phyloP scores from a whole-genome alignment of 805 yeast genomes.

The Tanozyma kutaoensis region DNA sequence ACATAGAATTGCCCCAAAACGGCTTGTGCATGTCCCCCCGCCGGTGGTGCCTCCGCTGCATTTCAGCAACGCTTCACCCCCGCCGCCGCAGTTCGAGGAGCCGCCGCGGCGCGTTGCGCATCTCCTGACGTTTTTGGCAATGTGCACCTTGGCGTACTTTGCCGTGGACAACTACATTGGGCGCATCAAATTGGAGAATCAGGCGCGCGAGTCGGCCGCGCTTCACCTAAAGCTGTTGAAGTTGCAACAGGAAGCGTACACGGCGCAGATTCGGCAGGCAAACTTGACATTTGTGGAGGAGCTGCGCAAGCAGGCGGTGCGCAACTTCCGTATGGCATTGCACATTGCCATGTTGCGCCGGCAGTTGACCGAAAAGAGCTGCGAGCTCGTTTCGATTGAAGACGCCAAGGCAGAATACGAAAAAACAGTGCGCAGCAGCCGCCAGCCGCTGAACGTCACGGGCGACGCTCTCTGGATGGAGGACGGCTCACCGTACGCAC shows the following conservation, averaged over 20 bases:
- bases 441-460: conserved; percentile 39
- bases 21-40: too few relatives aligned
- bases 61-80: too few relatives aligned
- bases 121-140: conserved; percentile 29
- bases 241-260: conserved; percentile 33
- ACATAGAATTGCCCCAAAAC: too few relatives aligned
- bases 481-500: conserved; percentile 31
- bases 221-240: conserved; percentile 24
- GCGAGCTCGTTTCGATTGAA: conserved; percentile 44
- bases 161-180: conserved; percentile 38
- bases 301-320: conserved; percentile 29
- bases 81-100: too few relatives aligned
- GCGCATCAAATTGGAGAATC: conserved; percentile 23
- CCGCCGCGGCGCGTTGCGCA: too few relatives aligned
- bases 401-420: conserved; percentile 44
- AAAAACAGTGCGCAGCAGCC: conserved; percentile 41
- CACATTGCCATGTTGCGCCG: conserved; percentile 55
- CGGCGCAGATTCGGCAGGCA: conserved; percentile 35
- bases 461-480: conserved; percentile 49
- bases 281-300: conserved; percentile 41
- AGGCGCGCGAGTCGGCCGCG: conserved; percentile 19
- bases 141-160: conserved; percentile 30
- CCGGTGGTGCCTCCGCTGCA: too few relatives aligned
- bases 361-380: conserved; percentile 43
- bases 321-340: conserved; percentile 47